Base-by-base conservation (phyloP, 2,329 filamentous ascomycete species). In the Pseudocercospora ulei region DNA sequence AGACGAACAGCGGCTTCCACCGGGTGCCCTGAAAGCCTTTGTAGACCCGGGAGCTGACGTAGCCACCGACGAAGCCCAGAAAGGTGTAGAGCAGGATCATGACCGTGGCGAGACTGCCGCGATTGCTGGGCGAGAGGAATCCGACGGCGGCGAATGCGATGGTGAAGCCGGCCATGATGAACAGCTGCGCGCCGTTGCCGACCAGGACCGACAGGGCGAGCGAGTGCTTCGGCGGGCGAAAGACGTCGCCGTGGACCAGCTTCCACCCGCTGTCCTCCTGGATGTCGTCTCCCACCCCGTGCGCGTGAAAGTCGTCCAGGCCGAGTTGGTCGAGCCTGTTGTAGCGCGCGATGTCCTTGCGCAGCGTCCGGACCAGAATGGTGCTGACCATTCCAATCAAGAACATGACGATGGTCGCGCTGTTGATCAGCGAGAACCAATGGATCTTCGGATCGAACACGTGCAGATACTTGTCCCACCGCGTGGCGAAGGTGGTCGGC, bases 181-280 rank as follows among this genome's bases (percentile, higher is more conserved):
- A 96, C 3, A 98, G 75, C 64, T 98, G 90, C 7, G 84, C 85
- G 45, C 90, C 90, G 58, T 92, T 96, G 42, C 90, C 90, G 26
- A 95, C 72, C 47, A 98, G 72, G 4, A 98, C 71, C 39, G 87
- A 87, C 12, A 98, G 72, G 8, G 95, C 68, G 17, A 98, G 71
- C 1, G 87, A 82, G 44, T 82, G 78, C 49, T 79, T 76, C 3
- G 90, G 90, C 7, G 80, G 78, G 40, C 90, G 81, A 72, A 98
- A 98, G 19, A 96, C 88, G 61, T 98, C 90, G 38, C 90, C 90
- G 55, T 98, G 90, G 1, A 98, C 87, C 31, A 98, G 68, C 65
- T 98, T 98, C 90, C 90, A 98, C 45, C 90, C 90, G 6, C 87
- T 95, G 62, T 98, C 90, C 57, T 98, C 90, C 61, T 94, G 87